Base-by-base conservation (phyloP, 2,329 filamentous ascomycete species). In the Camillea tinctor region DNA sequence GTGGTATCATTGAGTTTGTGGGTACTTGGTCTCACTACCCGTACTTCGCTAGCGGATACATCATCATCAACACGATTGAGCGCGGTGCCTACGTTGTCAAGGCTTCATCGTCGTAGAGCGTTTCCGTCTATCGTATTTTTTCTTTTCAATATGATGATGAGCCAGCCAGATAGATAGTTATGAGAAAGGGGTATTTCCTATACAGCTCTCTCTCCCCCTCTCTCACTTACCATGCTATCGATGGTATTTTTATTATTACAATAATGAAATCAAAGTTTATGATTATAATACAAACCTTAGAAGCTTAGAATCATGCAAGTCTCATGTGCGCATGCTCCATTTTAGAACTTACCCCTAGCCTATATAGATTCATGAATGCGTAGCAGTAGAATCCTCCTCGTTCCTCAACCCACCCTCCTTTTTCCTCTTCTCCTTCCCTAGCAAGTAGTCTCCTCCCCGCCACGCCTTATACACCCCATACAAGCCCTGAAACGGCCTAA, bases 51-150 rank as follows among this genome's bases (percentile, higher is more conserved):
- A 75, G 72, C 56, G 79, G 79, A 6, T 76, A 75, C 65, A 75
- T 80, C 56, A 65, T 80, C 57, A 69, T 81, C 60, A 80, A 80
- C 69, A 79, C 75, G 22, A 80, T 80, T 61, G 79, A 80, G 72
- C 70, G 78, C 44, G 79, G 79, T 59, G 73, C 74, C 2, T 80
- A 79, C 68, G 71, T 77, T 48, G 71, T 80, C 53, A 80, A 79
- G 73, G 64, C 62, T 44, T 66, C 69, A 50, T 56, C 55, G 49
- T 68, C 13, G 64, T 48, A 52, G 49, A 22, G 22, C 4, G 3
- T 15, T 55, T 30, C 48, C n/a, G n/a, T n/a, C n/a, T n/a, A n/a
- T n/a, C n/a, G n/a, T n/a, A n/a, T 53, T 51, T 54, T 36, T 40
- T 44, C 36, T 13, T 15, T 44, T 2, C 36, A n/a, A 11, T 5